phyloP scores from a whole-genome alignment of 139 green algal genomes.

The Asterochloris sp. region DNA sequence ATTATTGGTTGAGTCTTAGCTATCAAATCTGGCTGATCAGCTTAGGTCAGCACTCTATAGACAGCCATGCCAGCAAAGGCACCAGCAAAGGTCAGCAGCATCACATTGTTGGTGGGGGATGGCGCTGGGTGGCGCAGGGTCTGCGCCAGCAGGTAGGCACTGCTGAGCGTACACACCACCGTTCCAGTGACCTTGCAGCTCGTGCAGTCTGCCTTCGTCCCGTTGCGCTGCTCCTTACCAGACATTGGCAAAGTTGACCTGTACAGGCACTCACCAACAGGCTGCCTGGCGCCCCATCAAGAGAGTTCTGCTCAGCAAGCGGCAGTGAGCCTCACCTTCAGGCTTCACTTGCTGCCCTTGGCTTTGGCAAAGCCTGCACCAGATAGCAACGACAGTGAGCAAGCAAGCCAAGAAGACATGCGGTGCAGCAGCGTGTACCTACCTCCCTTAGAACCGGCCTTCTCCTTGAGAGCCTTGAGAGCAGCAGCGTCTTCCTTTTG shows the following conservation, averaged over 20 bases:
- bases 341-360: constrained; percentile 1
- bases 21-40: neutral
- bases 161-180: constrained; percentile 8
- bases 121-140: neutral
- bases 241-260: neutral
- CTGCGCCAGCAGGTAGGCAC: constrained; percentile 8
- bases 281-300: neutral
- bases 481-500: constrained; percentile 27
- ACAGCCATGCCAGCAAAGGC: constrained; percentile 4
- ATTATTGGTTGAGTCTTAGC: no score
- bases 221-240: neutral
- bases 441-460: constrained; percentile 23
- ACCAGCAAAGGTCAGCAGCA: neutral
- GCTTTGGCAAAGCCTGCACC: constrained; percentile 21
- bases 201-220: neutral
- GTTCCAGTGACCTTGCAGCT: constrained; percentile 17
- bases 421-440: neutral
- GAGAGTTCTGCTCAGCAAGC: neutral
- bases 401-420: neutral
- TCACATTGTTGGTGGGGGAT: neutral
- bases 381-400: neutral
- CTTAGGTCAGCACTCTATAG: neutral
- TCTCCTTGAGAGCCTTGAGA: constrained; percentile 28
- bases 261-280: neutral
- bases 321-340: neutral